These are phyloP conservation scores for Papiliotrema flavescens DNA, from an alignment of 1,284 basidiomycete genomes.

Conservation along the genomic window DNA sequence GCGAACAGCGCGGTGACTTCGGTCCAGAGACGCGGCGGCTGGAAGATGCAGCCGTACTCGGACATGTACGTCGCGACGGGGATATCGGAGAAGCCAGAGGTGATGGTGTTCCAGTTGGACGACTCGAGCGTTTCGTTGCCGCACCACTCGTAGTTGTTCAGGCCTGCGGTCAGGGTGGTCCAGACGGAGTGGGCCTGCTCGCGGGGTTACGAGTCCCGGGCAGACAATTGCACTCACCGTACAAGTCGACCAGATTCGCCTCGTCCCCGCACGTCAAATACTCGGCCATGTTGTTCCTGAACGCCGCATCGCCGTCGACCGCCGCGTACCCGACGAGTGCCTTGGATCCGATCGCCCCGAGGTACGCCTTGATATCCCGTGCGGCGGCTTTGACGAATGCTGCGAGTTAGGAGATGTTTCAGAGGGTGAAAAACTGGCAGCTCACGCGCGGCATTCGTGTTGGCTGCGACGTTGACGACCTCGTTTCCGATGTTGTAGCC, in stretches of 20 bases:
- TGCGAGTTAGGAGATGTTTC: conserved; percentile 11
- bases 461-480: conserved; percentile 61
- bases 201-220: no score
- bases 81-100: conserved; percentile 52
- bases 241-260: conserved; percentile 70
- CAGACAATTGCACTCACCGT: conserved; percentile 78
- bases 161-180: conserved; percentile 15
- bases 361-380: conserved; percentile 78
- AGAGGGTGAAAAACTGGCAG: not conserved
- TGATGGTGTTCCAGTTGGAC: conserved; percentile 53
- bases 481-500: conserved; percentile 86
- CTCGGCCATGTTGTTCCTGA: conserved; percentile 67
- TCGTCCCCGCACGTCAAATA: conserved; percentile 79
- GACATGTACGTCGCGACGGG: conserved; percentile 85
- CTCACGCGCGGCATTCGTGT: conserved; percentile 60
- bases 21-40: conserved; percentile 68
- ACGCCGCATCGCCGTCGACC: conserved; percentile 67
- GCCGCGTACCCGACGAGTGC: conserved; percentile 80
- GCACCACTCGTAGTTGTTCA: conserved; percentile 64
- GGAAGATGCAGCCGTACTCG: conserved; percentile 76
- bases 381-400: conserved; percentile 87
- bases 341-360: conserved; percentile 64
- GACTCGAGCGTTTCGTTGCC: conserved; percentile 61
- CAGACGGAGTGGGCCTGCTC: no score
- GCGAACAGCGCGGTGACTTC: conserved; percentile 74